A percentile compares a stretch with the other conserved stretches of the same genome.
Conservation (phyloP, 2,329 filamentous ascomycete genomes). For the Trichoderma koningiopsis region DNA sequence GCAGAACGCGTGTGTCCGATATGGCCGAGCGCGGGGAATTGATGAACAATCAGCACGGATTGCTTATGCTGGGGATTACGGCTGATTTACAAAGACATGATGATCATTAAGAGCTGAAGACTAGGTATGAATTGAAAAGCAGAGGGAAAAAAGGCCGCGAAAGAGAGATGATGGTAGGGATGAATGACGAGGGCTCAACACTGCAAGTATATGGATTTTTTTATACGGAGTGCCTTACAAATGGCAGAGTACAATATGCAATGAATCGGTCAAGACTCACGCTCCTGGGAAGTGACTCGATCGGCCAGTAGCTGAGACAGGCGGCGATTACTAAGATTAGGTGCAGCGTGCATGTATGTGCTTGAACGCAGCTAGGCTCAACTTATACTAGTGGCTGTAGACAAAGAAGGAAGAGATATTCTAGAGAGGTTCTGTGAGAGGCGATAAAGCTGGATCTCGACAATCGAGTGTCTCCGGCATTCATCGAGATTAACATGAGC, state of each 20-base stretch:
- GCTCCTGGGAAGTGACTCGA: conserved; percentile 13
- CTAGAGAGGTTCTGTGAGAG: background rate
- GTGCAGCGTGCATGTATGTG: background rate
- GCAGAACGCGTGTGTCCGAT: conserved; percentile 12
- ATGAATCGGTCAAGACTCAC: conserved; percentile 19
- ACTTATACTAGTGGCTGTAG: background rate
- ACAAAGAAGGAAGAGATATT: background rate
- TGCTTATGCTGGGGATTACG: background rate
- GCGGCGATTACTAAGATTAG: conserved; percentile 7
- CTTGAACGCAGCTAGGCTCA: background rate
- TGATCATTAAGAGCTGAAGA: background rate
- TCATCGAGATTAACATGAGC: background rate
- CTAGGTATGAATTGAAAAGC: background rate
- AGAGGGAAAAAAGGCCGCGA: background rate
- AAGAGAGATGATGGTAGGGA: background rate
- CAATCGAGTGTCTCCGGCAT: background rate
- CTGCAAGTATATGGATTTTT: background rate
- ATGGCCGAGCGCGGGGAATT: conserved; percentile 25
- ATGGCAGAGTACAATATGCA: background rate
- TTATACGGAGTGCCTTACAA: background rate
- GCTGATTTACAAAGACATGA: background rate
- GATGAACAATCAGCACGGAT: background rate
- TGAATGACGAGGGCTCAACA: background rate
- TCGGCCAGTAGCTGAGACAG: conserved; percentile 8
- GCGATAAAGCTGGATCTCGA: background rate